Percentiles rank a stretch among this genome's conserved stretches.
Conservation (phyloP, 2,329 filamentous ascomycete genomes). For the Sclerotinia sclerotiorum region DNA sequence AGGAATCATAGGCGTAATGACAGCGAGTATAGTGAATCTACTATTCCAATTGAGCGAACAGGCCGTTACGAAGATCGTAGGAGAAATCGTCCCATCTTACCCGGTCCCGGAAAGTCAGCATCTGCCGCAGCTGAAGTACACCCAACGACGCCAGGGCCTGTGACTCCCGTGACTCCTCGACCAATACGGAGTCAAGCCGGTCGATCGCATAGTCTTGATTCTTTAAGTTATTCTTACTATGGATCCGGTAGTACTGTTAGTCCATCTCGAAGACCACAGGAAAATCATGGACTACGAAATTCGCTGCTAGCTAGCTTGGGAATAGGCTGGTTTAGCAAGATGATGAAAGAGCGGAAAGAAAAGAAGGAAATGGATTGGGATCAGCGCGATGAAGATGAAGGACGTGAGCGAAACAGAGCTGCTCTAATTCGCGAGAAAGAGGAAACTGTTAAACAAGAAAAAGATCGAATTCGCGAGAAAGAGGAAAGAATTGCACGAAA, state of each 20-base stretch:
- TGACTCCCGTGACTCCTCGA: conserved; percentile 35
- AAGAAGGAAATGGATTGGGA: conserved; percentile 41
- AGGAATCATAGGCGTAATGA: conserved; percentile 43
- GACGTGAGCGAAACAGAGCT: too few relatives aligned
- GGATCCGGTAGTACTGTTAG: conserved; percentile 52
- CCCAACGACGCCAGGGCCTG: conserved; percentile 33
- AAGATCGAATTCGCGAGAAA: too few relatives aligned
- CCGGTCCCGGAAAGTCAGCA: conserved; percentile 48
- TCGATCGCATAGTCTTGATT: conserved; percentile 50
- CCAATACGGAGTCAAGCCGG: conserved; percentile 48
- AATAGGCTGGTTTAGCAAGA: conserved; percentile 66
- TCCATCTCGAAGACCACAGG: conserved; percentile 52
- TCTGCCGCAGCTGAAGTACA: conserved; percentile 47
- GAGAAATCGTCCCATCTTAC: conserved; percentile 44
- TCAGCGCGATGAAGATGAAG: too few relatives aligned
- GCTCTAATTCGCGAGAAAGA: too few relatives aligned
- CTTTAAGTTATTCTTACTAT: conserved; percentile 49
- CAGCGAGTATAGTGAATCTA: conserved; percentile 51
- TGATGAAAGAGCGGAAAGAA: conserved; percentile 59
- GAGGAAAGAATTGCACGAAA: too few relatives aligned
- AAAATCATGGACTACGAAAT: conserved; percentile 41
- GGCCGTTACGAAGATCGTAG: conserved; percentile 36
- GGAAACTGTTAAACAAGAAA: too few relatives aligned
- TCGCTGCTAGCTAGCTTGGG: conserved; percentile 61
- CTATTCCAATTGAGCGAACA: conserved; percentile 29